Evolutionary conservation across 2,329 filamentous ascomycete species (phyloP).

Genomic region (Sporothrix mexicana): DNA sequence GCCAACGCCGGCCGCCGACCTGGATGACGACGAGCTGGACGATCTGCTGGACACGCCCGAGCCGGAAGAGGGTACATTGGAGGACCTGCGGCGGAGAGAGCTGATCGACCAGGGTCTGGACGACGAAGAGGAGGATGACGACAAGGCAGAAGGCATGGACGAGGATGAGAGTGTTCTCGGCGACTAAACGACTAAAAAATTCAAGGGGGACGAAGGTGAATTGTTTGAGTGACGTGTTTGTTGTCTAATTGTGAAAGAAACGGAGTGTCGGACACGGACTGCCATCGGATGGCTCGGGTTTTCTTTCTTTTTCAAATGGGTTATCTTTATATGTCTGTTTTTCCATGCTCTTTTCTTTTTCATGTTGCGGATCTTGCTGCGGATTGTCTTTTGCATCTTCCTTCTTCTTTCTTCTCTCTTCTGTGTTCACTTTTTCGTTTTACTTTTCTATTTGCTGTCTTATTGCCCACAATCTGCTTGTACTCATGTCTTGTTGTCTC

Average conservation of each 20-base stretch:
- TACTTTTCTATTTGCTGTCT: neutral
- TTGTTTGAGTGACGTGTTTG: neutral
- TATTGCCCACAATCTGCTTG: constrained; percentile 1
- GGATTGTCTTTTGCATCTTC: neutral
- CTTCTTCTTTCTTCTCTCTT: neutral
- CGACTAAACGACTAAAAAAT: constrained; percentile 44
- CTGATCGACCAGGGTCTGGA: constrained; percentile 57
- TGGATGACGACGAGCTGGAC: constrained; percentile 39
- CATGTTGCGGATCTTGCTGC: neutral
- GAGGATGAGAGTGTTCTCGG: constrained; percentile 55
- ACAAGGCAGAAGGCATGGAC: constrained; percentile 46
- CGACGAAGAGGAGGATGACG: constrained; percentile 50
- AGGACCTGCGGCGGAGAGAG: constrained; percentile 62
- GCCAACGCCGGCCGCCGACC: constrained; percentile 37
- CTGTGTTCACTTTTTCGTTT: neutral
- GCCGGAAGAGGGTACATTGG: constrained; percentile 63
- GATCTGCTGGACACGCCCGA: constrained; percentile 55
- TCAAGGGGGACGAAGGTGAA: neutral
- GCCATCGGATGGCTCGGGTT: constrained; percentile 17
- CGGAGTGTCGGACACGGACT: neutral
- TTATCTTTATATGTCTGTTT: neutral
- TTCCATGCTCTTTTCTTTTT: neutral
- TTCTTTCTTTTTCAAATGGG: neutral
- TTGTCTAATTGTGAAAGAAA: neutral
- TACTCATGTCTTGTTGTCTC: neutral